Evolutionary conservation across 306 rosid species (phyloP), one percentile per base, ranked within the genome.

Genomic region (Begonia loranthoides): DNA sequence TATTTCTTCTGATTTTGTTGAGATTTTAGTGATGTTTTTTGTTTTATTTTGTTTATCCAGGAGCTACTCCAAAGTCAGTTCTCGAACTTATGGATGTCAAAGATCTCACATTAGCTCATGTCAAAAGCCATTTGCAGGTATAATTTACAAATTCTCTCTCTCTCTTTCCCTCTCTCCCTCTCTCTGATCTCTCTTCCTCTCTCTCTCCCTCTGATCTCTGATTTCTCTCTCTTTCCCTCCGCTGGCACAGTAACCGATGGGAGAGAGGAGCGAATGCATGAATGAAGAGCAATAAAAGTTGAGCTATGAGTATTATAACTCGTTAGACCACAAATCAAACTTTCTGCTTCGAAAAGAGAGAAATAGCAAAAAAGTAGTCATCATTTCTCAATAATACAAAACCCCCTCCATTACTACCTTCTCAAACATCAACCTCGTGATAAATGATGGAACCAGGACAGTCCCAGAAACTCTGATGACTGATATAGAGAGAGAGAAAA

Each of bases 61-160:
- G 96, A 74, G 96, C 96, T 1, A 87, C 96, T 7, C 96, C 96
- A 50, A 87, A 87, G 72, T 81, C 96, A 55, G 96, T 87, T 54
- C 94, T 87, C 45, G 96, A 87, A 79, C 92, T 87, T 33, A 87
- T 87, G 96, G 94, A 87, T 81, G 96, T 83, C 51, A 87, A 87
- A 75, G 96, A 87, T 81, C 94, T 87, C 56, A 87, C 96, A 50
- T 54, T 87, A 60, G 96, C 96, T 63, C 96, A 87, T 81, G 96
- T 87, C 50, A 87, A 87, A 70, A 87, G 96, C 76, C 96, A 87
- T 74, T 81, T 87, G 57, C 96, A 87, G 96, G 96, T 87, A 72
- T 16, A 45, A 1, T 48, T 38, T 13, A 49, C 12, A 13, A 21
- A 1, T 3, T 15, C 34, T 28, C 34, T 28, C 34, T 28, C 34